Conservation (phyloP, 495 filamentous ascomycete genomes). For the Penicillium pancosmium region DNA sequence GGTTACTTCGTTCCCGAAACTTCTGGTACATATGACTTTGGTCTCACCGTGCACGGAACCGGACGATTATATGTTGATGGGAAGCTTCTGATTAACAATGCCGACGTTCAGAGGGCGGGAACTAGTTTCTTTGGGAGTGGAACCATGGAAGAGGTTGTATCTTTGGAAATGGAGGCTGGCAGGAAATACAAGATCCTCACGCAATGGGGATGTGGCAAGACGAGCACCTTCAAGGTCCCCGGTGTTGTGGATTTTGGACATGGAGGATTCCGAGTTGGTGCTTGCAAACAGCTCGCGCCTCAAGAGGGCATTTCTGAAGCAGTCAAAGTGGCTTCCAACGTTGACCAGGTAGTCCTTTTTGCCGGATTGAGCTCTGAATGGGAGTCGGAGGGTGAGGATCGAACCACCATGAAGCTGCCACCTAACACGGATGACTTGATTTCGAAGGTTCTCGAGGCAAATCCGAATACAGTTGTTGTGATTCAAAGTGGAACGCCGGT, state of each 20-base stretch:
- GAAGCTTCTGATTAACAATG: constrained; percentile 66
- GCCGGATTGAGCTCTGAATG: constrained; percentile 80
- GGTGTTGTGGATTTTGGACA: constrained; percentile 54
- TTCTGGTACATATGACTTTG: constrained; percentile 68
- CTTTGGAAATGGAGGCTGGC: constrained; percentile 53
- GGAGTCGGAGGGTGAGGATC: constrained; percentile 83
- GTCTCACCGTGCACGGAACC: constrained; percentile 71
- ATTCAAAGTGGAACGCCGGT: constrained; percentile 82
- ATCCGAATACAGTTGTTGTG: constrained; percentile 72
- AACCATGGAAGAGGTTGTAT: constrained; percentile 58
- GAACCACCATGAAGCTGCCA: constrained; percentile 73
- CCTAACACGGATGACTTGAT: constrained; percentile 71
- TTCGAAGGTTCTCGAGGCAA: constrained; percentile 63
- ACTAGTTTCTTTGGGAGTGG: constrained; percentile 58
- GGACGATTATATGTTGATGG: constrained; percentile 68
- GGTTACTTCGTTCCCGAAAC: constrained; percentile 56
- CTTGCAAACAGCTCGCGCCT: constrained; percentile 61
- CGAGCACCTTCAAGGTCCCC: constrained; percentile 51
- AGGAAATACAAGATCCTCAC: constrained; percentile 59
- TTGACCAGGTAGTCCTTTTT: constrained; percentile 71
- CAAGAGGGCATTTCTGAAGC: constrained; percentile 56
- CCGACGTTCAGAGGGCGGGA: constrained; percentile 55
- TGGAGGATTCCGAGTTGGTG: constrained; percentile 76
- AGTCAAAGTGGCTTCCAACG: constrained; percentile 57
- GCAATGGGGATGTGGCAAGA: constrained; percentile 32